These are phyloP conservation scores for Rozella allomycis DNA, from an alignment of 371 early-diverging fungal genomes.

Conservation along the genomic window DNA sequence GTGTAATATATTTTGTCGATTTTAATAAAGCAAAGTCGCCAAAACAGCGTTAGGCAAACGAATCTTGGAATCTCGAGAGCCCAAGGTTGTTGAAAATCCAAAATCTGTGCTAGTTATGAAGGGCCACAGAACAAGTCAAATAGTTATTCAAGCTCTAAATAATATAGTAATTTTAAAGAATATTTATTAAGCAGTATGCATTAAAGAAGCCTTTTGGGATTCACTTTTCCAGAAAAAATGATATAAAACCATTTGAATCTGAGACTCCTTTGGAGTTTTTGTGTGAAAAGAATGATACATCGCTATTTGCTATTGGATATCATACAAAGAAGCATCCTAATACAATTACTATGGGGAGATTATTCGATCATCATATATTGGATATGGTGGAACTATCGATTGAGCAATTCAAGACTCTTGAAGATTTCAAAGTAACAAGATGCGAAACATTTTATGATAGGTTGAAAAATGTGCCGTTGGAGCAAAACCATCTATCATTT, in stretches of 20 bases:
- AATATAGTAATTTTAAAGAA: conserved; percentile 44
- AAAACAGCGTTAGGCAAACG: conserved; percentile 8
- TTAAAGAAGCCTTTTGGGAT: conserved; percentile 75
- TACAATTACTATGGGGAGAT: conserved; percentile 66
- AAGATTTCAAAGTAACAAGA: conserved; percentile 39
- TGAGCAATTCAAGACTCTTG: conserved; percentile 34
- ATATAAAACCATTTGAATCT: conserved; percentile 88
- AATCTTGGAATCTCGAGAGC: conserved; percentile 58
- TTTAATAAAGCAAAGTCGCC: too few species aligned
- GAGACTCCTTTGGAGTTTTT: conserved; percentile 73
- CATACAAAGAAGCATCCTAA: conserved; percentile 92
- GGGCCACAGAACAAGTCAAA: conserved; percentile 64
- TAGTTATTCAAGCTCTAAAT: conserved; percentile 54
- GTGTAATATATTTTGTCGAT: too few species aligned
- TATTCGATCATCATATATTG: conserved; percentile 71
- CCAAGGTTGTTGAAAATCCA: conserved; percentile 69
- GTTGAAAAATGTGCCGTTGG: conserved; percentile 57
- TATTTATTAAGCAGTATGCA: conserved; percentile 34
- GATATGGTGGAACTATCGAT: conserved; percentile 90
- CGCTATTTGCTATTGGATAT: conserved; percentile 62
- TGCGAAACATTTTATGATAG: conserved; percentile 4
- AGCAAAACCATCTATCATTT: conserved; percentile 65
- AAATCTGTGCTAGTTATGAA: conserved; percentile 71
- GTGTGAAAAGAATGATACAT: conserved; percentile 76
- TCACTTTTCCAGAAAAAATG: conserved; percentile 75